Evolutionary conservation across 2,329 filamentous ascomycete genomes (phyloP).

Genomic region (Aspergillus tubingensis): DNA sequence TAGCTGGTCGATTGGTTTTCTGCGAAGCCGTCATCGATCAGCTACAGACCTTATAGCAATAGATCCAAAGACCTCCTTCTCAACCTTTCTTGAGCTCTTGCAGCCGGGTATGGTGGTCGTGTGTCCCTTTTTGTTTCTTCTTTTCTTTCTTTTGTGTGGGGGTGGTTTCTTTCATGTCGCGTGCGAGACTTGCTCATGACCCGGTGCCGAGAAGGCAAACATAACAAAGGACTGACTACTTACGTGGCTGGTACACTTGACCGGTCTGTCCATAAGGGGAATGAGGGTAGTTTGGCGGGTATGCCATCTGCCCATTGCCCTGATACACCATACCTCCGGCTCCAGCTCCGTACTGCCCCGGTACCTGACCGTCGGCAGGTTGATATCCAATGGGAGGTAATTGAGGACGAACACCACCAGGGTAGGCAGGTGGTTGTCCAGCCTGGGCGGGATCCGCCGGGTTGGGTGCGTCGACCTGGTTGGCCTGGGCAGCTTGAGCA

Average conservation of each 20-base stretch:
- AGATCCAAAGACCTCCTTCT: constrained; percentile 22
- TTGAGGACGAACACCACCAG: constrained; percentile 60
- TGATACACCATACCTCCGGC: constrained; percentile 51
- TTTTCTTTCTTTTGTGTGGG: constrained; percentile 11
- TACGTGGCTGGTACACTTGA: constrained; percentile 54
- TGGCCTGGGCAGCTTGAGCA: constrained; percentile 51
- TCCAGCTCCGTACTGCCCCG: constrained; percentile 67
- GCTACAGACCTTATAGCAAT: constrained; percentile 25
- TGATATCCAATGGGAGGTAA: constrained; percentile 76
- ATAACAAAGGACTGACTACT: constrained; percentile 39
- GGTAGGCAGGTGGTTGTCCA: constrained; percentile 48
- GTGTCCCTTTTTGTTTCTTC: constrained; percentile 10
- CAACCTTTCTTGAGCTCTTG: constrained; percentile 12
- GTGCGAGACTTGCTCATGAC: constrained; percentile 18
- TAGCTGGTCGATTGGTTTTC: constrained; percentile 41
- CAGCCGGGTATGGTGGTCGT: constrained; percentile 14
- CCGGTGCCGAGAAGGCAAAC: constrained; percentile 25
- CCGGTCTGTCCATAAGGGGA: constrained; percentile 53
- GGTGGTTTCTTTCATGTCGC: constrained; percentile 13
- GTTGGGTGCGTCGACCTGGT: constrained; percentile 49
- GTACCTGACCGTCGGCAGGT: constrained; percentile 55
- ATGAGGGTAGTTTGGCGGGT: constrained; percentile 52
- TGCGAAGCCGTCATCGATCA: constrained; percentile 38
- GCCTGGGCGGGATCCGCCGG: constrained; percentile 51
- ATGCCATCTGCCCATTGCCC: constrained; percentile 51